A percentile compares a stretch with the other conserved stretches of the same genome.
These are phyloP conservation scores for Arabidopsis lyrata DNA, from an alignment of 441 rosid genomes.

Conservation along the genomic window DNA sequence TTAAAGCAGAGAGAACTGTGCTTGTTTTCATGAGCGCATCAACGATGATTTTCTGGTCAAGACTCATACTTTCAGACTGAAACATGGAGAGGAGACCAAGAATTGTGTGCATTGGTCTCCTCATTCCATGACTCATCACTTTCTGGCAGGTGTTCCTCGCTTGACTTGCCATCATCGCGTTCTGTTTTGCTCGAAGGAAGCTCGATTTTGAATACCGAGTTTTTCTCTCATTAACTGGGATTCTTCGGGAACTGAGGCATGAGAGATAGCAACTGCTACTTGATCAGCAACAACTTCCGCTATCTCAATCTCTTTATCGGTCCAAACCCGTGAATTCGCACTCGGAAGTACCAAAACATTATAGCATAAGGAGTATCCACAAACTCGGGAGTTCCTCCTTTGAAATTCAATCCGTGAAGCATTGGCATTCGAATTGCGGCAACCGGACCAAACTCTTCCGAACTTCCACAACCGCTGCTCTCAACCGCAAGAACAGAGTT, in stretches of 20 bases:
- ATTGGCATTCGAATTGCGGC: conserved; percentile 79
- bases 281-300: conserved; percentile 86
- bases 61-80: conserved; percentile 54
- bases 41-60: conserved; percentile 60
- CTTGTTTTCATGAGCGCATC: conserved; percentile 66
- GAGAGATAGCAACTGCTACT: conserved; percentile 83
- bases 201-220: conserved; percentile 64
- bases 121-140: conserved; percentile 84
- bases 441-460: conserved; percentile 64
- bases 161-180: conserved; percentile 81
- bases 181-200: conserved; percentile 64
- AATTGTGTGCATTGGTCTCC: conserved; percentile 79
- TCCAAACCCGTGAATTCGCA: conserved; percentile 57
- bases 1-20: conserved; percentile 64
- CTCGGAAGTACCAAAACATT: conserved; percentile 68
- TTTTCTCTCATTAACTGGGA: conserved; percentile 76
- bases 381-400: conserved; percentile 73
- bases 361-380: conserved; percentile 69
- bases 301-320: conserved; percentile 63
- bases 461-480: conserved; percentile 53
- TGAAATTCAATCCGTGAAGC: conserved; percentile 71
- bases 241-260: conserved; percentile 78
- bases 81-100: conserved; percentile 74
- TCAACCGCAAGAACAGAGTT: conserved; percentile 61
- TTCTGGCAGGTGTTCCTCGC: conserved; percentile 79